Conservation (phyloP, 1,284 basidiomycete species). For the Vanrija humicola region DNA sequence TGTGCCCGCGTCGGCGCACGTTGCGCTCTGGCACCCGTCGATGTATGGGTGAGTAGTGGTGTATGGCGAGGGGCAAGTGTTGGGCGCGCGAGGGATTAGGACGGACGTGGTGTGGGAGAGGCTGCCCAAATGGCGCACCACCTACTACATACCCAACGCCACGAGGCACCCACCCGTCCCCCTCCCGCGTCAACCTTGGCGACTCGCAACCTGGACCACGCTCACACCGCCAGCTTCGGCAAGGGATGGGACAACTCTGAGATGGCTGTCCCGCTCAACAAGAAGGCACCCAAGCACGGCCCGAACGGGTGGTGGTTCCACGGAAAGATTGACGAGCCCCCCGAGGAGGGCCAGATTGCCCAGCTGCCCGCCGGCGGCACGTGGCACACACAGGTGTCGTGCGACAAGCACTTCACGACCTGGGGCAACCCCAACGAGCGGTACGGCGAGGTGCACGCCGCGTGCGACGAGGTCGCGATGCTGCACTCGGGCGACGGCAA, state of each 20-base stretch:
- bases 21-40: conserved; percentile 36
- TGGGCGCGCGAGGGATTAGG: no score
- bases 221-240: no score
- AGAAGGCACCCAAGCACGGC: neutral
- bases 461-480: neutral
- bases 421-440: no score
- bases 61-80: no score
- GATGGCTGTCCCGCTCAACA: no score
- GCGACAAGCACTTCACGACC: conserved; percentile 24
- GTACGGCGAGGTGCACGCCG: neutral
- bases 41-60: conserved; percentile 39
- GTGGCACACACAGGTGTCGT: conserved; percentile 36
- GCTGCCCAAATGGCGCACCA: no score
- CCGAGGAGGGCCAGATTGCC: conserved; percentile 22
- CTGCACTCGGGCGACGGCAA: neutral
- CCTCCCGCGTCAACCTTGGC: no score
- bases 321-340: conserved; percentile 39
- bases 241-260: no score
- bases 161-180: no score
- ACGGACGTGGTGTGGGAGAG: no score
- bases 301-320: conserved; percentile 61
- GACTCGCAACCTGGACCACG: no score
- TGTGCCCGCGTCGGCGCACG: conserved; percentile 26
- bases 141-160: no score
- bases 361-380: conserved; percentile 39